Evolutionary conservation across 768 basidiomycete species (phyloP).

Genomic region (Trametes coccinea): DNA sequence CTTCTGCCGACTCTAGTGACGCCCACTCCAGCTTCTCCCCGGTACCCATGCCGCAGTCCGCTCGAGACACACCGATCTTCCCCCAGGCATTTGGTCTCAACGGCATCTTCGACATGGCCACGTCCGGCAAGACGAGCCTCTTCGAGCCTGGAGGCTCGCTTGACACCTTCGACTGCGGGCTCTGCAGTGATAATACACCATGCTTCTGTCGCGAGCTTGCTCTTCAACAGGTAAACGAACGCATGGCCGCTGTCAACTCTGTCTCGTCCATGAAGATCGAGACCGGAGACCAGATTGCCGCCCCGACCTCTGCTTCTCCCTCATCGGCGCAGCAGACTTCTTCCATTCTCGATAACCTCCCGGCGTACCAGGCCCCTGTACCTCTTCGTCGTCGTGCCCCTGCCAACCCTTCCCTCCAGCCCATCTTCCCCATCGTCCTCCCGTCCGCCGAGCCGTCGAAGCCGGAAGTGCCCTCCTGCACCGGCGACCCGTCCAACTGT

Average conservation of each 20-base stretch:
- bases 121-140: constrained; percentile 31
- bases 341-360: constrained; percentile 77
- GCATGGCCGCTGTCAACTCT: constrained; percentile 18
- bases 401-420: constrained; percentile 39
- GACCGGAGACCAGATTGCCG: constrained; percentile 23
- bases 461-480: constrained; percentile 49
- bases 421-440: constrained; percentile 54
- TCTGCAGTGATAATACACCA: constrained; percentile 67
- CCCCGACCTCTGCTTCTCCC: constrained; percentile 19
- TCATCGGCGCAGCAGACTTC: constrained; percentile 30
- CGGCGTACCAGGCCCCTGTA: constrained; percentile 79
- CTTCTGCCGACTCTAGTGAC: constrained; percentile 39
- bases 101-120: constrained; percentile 40
- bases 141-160: constrained; percentile 36
- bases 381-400: constrained; percentile 66
- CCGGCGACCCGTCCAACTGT: constrained; percentile 87
- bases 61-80: constrained; percentile 33
- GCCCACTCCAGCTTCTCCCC: constrained; percentile 42
- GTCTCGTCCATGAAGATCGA: constrained; percentile 31
- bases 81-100: constrained; percentile 34
- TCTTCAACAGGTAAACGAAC: constrained; percentile 43
- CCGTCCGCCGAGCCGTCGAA: constrained; percentile 31
- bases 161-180: constrained; percentile 64
- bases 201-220: constrained; percentile 80
- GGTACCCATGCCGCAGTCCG: constrained; percentile 28